Base-by-base conservation (phyloP, 352 stramenopile genomes). In the Phytophthora colocasiae region DNA sequence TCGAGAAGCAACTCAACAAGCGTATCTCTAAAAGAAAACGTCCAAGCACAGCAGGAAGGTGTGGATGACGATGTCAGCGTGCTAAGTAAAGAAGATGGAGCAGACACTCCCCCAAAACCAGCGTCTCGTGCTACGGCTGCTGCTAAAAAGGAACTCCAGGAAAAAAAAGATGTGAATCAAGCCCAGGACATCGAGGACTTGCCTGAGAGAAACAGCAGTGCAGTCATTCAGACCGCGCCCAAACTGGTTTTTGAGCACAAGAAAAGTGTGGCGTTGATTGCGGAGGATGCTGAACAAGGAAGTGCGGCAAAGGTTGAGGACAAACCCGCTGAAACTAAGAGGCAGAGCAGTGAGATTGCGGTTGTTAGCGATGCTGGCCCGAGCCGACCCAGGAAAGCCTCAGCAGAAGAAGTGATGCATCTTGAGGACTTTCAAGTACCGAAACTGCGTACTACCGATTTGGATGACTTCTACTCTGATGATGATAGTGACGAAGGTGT, bases 391-490 rank as follows among this genome's bases (percentile, higher is more conserved):
- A 60, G 53, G 17, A 75, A 77, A 38, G 12, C 43, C 6, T 79
- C 66, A 36, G 39, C 64, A 10, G 77, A 84, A 46, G 67, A 82
- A 41, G 54, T 75, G 12, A 75, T 91, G 40, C 76, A 77, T 32
- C 56, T 94, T n/a, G 85, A 93, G 32, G 87, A 95, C 57, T 95
- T 94, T 47, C 77, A 90, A 40, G 85, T 91, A 2, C 81, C 81
- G 2, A 87, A 86, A 63, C 43, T 62, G 12, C 77, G 78, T 22
- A 71, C 63, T 17, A 82, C 71, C 15, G 84, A 95, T 26, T 58
- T 95, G 22, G 84, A 94, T 53, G 68, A 80, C 34, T 95, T 95
- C 63, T 94, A 93, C 55, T 93, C 85, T 3, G 82, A 93, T 34
- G 75, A 91, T 39, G 84, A 91, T 45, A 92, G 80, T 50, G 80